Evolutionary conservation across 2,329 filamentous ascomycete genomes (phyloP).

Genomic region (Talaromyces sp.): DNA sequence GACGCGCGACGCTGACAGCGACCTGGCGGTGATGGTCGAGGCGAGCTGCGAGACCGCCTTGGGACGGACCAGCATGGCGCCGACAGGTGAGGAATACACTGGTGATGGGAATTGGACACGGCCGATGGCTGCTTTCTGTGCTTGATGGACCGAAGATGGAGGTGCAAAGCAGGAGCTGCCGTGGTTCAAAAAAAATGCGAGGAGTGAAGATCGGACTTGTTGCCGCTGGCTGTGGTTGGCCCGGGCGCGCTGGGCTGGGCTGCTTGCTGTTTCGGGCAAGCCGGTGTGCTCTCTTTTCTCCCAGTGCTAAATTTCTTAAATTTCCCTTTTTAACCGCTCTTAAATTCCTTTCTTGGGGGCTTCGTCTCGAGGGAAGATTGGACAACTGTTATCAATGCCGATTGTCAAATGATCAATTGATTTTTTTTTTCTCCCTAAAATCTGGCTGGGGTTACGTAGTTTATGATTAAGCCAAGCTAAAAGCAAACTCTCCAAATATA

Average conservation of each 20-base stretch:
- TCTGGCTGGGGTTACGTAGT: no score
- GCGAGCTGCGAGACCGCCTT: not conserved
- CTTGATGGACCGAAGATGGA: not conserved
- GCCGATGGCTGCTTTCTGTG: not conserved
- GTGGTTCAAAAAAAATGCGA: not conserved
- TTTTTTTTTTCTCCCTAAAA: not conserved
- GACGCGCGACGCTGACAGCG: not conserved
- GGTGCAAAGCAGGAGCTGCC: not conserved
- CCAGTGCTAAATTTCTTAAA: not conserved
- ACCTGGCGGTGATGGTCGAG: not conserved
- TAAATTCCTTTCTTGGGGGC: not conserved
- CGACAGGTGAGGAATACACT: not conserved
- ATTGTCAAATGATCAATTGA: not conserved
- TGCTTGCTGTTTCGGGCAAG: slow-evolving; percentile 7
- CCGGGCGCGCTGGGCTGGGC: not conserved
- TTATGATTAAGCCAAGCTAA: no score
- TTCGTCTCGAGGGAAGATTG: not conserved
- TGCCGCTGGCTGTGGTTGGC: not conserved
- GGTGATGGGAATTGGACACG: not conserved
- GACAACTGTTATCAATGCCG: no score
- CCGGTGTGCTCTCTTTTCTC: not conserved
- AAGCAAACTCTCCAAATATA: no score
- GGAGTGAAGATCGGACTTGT: not conserved
- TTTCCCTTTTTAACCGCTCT: not conserved
- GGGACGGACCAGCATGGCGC: not conserved